These are phyloP conservation scores for Coniochaeta pulveracea DNA, from an alignment of 2,329 filamentous ascomycete species.

Conservation along the genomic window DNA sequence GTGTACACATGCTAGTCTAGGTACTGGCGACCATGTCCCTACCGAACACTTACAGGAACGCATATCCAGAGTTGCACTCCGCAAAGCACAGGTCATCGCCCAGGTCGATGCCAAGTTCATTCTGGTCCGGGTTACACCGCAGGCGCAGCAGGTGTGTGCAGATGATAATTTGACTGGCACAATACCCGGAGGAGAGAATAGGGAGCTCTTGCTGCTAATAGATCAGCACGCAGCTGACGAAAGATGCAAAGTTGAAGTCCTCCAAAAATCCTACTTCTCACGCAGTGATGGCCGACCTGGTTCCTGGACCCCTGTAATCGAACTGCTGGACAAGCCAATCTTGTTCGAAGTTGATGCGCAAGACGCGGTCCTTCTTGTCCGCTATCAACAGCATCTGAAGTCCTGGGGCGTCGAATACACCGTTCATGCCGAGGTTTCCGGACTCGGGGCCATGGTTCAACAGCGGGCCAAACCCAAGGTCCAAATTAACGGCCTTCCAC, in stretches of 20 bases:
- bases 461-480: conserved; percentile 4
- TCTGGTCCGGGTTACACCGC: conserved; percentile 44
- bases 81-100: conserved; percentile 52
- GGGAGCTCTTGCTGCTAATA: conserved; percentile 54
- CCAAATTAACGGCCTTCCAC: conserved; percentile 41
- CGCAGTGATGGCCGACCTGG: conserved; percentile 3
- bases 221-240: conserved; percentile 97
- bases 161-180: conserved; percentile 7
- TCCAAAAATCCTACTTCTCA: conserved; percentile 47
- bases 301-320: conserved; percentile 16
- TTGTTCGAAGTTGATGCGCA: conserved; percentile 50
- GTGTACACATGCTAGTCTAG: no score
- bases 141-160: background rate
- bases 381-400: conserved; percentile 44
- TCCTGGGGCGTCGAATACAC: conserved; percentile 66
- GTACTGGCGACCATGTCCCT: no score
- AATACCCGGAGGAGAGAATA: background rate
- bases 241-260: conserved; percentile 63
- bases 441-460: no score
- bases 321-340: conserved; percentile 39
- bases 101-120: conserved; percentile 92
- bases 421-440: no score
- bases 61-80: conserved; percentile 52
- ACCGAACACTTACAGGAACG: conserved; percentile 25
- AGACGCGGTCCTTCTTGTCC: conserved; percentile 49